Evolutionary conservation across 1,139 yeast species (phyloP).

Genomic region (Geotrichum carabidarum): DNA sequence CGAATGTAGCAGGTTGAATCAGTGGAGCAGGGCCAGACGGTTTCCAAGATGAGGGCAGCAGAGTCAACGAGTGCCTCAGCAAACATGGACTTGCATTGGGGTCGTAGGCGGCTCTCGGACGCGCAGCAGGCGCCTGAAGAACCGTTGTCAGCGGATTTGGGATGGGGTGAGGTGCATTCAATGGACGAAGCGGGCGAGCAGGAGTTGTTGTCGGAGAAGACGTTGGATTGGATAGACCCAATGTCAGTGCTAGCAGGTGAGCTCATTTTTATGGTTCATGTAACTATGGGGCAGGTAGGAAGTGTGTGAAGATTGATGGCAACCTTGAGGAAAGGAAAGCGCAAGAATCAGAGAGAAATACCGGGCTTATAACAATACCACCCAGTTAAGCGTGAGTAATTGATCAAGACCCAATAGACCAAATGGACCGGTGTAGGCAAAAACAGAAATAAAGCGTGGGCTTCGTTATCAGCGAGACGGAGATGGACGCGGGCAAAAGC

Average conservation of each 20-base stretch:
- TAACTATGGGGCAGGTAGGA: background rate
- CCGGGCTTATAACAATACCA: no score
- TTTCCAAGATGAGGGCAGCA: slow-evolving; percentile 35
- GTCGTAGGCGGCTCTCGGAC: slow-evolving; percentile 5
- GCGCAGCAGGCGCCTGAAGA: background rate
- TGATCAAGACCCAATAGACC: no score
- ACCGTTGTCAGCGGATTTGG: background rate
- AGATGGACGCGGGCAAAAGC: no score
- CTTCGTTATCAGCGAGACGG: no score
- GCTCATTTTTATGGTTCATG: slow-evolving; percentile 2
- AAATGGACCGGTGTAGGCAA: no score
- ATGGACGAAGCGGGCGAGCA: slow-evolving; percentile 12
- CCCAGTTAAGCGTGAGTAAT: no score
- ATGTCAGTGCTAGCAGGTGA: slow-evolving; percentile 12
- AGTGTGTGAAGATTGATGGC: background rate
- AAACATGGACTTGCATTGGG: slow-evolving; percentile 22
- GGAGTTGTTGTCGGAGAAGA: slow-evolving; percentile 7
- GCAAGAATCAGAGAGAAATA: background rate
- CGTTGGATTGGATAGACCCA: slow-evolving; percentile 10
- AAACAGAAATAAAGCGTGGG: no score
- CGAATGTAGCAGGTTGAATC: slow-evolving; percentile 20
- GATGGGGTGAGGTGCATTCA: slow-evolving; percentile 2
- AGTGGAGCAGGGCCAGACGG: slow-evolving; percentile 35
- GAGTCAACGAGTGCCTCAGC: slow-evolving; percentile 37
- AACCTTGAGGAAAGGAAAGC: slow-evolving; percentile 1